Conservation (phyloP, 495 filamentous ascomycete genomes). For the Tuber melanosporum region DNA sequence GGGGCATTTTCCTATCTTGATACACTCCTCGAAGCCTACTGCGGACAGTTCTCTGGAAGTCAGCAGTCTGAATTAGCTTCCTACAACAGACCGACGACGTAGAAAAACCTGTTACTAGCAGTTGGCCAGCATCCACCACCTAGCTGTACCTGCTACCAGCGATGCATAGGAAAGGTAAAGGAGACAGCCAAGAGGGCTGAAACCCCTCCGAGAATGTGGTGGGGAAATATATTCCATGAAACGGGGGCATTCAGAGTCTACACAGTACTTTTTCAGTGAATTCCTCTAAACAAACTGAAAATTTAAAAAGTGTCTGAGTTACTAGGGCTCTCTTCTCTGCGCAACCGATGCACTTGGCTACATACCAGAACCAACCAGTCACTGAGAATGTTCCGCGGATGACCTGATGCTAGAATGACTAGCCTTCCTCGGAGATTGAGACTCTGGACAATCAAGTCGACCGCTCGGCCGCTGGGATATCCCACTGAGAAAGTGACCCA, state of each 20-base stretch:
- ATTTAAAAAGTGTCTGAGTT: not conserved
- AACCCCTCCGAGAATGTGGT: not conserved
- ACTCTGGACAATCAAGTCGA: too few species aligned
- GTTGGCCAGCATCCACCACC: not conserved
- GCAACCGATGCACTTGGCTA: not conserved
- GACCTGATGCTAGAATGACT: too few species aligned
- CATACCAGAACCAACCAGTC: not conserved
- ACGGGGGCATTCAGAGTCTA: not conserved
- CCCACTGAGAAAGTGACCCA: not conserved
- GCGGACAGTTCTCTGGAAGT: not conserved
- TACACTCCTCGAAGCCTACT: not conserved
- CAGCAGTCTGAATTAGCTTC: not conserved
- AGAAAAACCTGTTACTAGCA: not conserved
- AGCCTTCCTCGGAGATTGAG: too few species aligned
- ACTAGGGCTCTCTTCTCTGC: too few species aligned
- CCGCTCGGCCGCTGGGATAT: not conserved
- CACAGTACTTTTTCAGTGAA: not conserved
- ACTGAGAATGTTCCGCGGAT: too few species aligned
- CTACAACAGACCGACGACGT: not conserved
- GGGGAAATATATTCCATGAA: not conserved
- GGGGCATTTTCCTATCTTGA: not conserved
- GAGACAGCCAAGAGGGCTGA: not conserved
- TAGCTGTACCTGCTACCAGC: not conserved
- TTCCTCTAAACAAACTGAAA: not conserved
- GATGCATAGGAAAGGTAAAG: not conserved